Evolutionary conservation across 2,329 filamentous ascomycete genomes (phyloP).

Genomic region (Chalaropsis ovoidea): DNA sequence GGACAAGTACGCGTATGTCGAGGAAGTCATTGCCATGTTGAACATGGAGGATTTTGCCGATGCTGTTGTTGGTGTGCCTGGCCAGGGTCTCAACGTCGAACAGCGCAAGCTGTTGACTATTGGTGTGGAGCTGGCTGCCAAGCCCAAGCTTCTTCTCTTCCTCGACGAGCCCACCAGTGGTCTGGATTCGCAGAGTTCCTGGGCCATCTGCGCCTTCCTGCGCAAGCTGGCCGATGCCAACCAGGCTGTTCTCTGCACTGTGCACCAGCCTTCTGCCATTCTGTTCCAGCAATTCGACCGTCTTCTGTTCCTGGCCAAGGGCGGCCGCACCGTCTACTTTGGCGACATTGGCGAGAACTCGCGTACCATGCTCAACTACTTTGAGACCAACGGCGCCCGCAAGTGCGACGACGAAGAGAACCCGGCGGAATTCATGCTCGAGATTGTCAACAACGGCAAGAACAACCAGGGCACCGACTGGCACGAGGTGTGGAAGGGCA

Average conservation of each 20-base stretch:
- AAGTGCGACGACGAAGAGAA: slow-evolving; percentile 53
- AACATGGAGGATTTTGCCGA: slow-evolving; percentile 58
- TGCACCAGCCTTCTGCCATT: slow-evolving; percentile 46
- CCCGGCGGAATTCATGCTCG: slow-evolving; percentile 66
- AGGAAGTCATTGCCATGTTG: slow-evolving; percentile 55
- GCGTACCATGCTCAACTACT: slow-evolving; percentile 49
- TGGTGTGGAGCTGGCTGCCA: slow-evolving; percentile 49
- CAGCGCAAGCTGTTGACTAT: slow-evolving; percentile 54
- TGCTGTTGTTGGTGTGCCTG: slow-evolving; percentile 53
- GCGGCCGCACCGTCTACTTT: slow-evolving; percentile 60
- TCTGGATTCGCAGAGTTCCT: slow-evolving; percentile 54
- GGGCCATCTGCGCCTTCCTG: slow-evolving; percentile 53
- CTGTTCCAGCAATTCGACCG: slow-evolving; percentile 50
- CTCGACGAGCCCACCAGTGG: slow-evolving; percentile 53
- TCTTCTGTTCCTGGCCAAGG: slow-evolving; percentile 52
- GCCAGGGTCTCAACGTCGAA: slow-evolving; percentile 51
- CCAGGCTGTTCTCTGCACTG: slow-evolving; percentile 46
- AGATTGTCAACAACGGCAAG: slow-evolving; percentile 38
- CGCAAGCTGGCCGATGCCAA: slow-evolving; percentile 49
- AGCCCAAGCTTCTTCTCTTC: slow-evolving; percentile 50
- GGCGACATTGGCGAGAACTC: slow-evolving; percentile 55
- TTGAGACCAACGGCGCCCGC: slow-evolving; percentile 53
- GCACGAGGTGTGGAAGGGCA: slow-evolving; percentile 55
- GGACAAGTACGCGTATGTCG: slow-evolving; percentile 53
- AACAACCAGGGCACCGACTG: slow-evolving; percentile 46